Percentiles rank a stretch among this genome's conserved stretches.
phyloP scores from a whole-genome alignment of 441 rosid genomes.

The Pelargonium citronellum region DNA sequence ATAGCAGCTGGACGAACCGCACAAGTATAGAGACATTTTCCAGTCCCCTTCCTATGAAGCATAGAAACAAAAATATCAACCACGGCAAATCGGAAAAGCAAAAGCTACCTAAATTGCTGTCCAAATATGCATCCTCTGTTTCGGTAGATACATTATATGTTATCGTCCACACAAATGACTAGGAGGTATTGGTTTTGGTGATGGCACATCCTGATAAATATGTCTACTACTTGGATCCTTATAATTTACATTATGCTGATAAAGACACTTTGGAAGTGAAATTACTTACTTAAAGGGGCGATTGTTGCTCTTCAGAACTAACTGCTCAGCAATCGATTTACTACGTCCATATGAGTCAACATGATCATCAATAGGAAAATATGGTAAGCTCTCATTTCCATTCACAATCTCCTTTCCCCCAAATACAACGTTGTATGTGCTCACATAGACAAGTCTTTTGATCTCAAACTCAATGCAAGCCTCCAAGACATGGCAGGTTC shows the following conservation, averaged over 20 bases:
- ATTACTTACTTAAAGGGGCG: slow-evolving; percentile 63
- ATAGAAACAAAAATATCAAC: slow-evolving; percentile 10
- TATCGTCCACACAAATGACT: background rate
- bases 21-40: slow-evolving; percentile 65
- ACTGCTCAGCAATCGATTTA: slow-evolving; percentile 78
- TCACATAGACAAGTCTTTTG: slow-evolving; percentile 65
- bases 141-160: background rate
- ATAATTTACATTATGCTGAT: background rate
- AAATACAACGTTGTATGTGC: slow-evolving; percentile 90
- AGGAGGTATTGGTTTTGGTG: background rate
- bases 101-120: background rate
- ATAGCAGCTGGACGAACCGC: slow-evolving; percentile 91
- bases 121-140: slow-evolving; percentile 1
- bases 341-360: slow-evolving; percentile 72
- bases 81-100: slow-evolving; percentile 4
- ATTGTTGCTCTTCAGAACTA: slow-evolving; percentile 70
- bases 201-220: too few relatives aligned
- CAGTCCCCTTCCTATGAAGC: slow-evolving; percentile 38
- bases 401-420: slow-evolving; percentile 79
- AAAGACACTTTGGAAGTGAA: background rate
- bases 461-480: slow-evolving; percentile 56
- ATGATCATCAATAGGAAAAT: slow-evolving; percentile 73
- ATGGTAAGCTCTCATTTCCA: slow-evolving; percentile 70
- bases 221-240: background rate
- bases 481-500: slow-evolving; percentile 74